phyloP scores from a whole-genome alignment of 31 red algal species.

The Bonnemaisonia californica region DNA sequence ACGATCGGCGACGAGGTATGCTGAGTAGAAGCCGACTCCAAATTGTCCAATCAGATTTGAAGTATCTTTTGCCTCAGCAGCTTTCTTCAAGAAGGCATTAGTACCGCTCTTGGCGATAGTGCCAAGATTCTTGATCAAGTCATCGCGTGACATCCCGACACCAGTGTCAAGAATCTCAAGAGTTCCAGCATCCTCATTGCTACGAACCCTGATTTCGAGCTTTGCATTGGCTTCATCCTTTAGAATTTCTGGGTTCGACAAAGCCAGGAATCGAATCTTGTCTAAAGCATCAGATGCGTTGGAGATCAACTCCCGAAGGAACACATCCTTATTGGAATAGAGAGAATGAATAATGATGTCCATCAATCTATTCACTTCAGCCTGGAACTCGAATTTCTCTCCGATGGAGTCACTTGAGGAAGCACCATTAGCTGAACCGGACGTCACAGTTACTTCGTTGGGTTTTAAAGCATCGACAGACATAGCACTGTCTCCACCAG shows the following conservation, averaged over 20 bases:
- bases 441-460: background rate
- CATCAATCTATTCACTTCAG: conserved; percentile 94
- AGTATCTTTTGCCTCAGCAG: conserved; percentile 71
- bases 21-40: conserved; percentile 96
- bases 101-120: conserved; percentile 95
- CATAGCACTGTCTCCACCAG: background rate
- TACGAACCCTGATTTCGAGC: conserved; percentile 76
- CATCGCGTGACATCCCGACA: conserved; percentile 91
- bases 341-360: conserved; percentile 98
- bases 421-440: background rate
- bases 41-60: conserved; percentile 96
- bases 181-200: conserved; percentile 56
- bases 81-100: conserved; percentile 85
- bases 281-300: conserved; percentile 95
- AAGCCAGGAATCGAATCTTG: conserved; percentile 91
- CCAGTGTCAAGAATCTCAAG: conserved; percentile 85
- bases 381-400: conserved; percentile 90
- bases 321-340: conserved; percentile 94
- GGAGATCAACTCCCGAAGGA: conserved; percentile 95
- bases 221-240: conserved; percentile 57
- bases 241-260: conserved; percentile 53
- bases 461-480: background rate
- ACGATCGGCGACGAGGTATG: conserved; percentile 91
- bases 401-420: conserved; percentile 11
- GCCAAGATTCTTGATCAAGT: conserved; percentile 94